A percentile compares a stretch with the other conserved stretches of the same genome.
These are phyloP conservation scores for Eutrema yunnanense DNA, from an alignment of 345 rosid genomes.

Conservation along the genomic window DNA sequence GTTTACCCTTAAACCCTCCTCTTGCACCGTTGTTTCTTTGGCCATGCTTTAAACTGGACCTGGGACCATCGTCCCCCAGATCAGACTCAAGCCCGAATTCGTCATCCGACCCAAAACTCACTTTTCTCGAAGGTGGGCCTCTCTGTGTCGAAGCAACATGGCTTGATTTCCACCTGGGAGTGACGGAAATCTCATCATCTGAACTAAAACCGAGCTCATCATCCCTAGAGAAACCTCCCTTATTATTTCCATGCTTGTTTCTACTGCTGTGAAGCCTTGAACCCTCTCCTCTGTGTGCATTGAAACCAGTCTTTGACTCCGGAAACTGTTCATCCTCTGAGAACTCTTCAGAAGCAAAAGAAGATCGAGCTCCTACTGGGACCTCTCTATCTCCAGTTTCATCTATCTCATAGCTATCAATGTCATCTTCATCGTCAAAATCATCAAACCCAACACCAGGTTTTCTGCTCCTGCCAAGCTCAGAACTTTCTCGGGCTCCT, in stretches of 20 bases:
- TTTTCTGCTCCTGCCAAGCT: slow-evolving; percentile 28
- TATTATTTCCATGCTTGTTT: slow-evolving; percentile 29
- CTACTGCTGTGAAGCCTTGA: slow-evolving; percentile 20
- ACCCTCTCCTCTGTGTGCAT: slow-evolving; percentile 23
- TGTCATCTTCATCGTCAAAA: slow-evolving; percentile 87
- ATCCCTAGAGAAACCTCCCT: slow-evolving; percentile 37
- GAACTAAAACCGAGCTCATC: slow-evolving; percentile 49
- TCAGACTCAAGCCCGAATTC: slow-evolving; percentile 56
- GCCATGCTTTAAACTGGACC: slow-evolving; percentile 25
- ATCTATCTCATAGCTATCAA: slow-evolving; percentile 87
- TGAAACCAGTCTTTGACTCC: slow-evolving; percentile 37
- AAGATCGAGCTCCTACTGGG: slow-evolving; percentile 23
- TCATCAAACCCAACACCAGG: slow-evolving; percentile 76
- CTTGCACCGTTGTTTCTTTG: slow-evolving; percentile 26
- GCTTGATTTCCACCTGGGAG: slow-evolving; percentile 71
- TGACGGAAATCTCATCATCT: slow-evolving; percentile 51
- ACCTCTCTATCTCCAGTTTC: slow-evolving; percentile 31
- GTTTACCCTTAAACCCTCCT: slow-evolving; percentile 30
- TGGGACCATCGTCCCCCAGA: slow-evolving; percentile 38
- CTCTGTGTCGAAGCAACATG: slow-evolving; percentile 47
- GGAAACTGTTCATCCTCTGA: slow-evolving; percentile 40
- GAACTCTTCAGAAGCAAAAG: slow-evolving; percentile 32
- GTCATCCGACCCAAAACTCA: slow-evolving; percentile 69
- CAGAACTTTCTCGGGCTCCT: slow-evolving; percentile 43
- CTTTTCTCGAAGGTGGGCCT: slow-evolving; percentile 34